Percentiles rank a stretch among this genome's conserved stretches.
phyloP scores from a whole-genome alignment of 2,329 filamentous ascomycete genomes.

The Alternaria novae-zelandiae region DNA sequence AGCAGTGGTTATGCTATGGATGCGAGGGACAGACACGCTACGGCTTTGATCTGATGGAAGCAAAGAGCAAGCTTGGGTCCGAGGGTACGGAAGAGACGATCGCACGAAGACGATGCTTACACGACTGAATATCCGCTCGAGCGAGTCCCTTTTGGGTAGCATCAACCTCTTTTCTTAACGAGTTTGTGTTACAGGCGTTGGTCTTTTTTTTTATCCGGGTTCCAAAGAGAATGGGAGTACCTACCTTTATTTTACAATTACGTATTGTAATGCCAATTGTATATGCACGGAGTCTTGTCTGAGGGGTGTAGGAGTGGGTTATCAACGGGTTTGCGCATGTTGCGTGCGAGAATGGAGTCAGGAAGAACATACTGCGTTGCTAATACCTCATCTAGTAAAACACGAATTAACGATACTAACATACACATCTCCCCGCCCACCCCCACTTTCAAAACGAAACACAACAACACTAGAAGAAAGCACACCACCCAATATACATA shows the following conservation, averaged over 20 bases:
- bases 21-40: not conserved
- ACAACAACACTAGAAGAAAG: slow-evolving; percentile 61
- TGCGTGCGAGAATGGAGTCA: too few species aligned
- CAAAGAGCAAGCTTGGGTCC: not conserved
- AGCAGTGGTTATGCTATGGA: not conserved
- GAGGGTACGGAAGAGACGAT: not conserved
- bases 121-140: slow-evolving; percentile 3
- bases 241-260: slow-evolving; percentile 6
- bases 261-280: slow-evolving; percentile 17
- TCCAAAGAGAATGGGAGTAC: slow-evolving; percentile 10
- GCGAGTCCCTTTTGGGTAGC: slow-evolving; percentile 6
- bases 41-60: slow-evolving; percentile 4
- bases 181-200: slow-evolving; percentile 7
- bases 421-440: not conserved
- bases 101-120: slow-evolving; percentile 6
- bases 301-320: too few species aligned
- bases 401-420: not conserved
- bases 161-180: slow-evolving; percentile 8
- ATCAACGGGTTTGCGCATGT: too few species aligned
- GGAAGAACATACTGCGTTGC: not conserved
- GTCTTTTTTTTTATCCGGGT: not conserved
- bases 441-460: not conserved
- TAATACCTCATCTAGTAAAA: not conserved
- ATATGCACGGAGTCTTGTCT: slow-evolving; percentile 3
- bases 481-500: slow-evolving; percentile 98